Conservation (phyloP, 768 basidiomycete species). For the Suillus alpinus region DNA sequence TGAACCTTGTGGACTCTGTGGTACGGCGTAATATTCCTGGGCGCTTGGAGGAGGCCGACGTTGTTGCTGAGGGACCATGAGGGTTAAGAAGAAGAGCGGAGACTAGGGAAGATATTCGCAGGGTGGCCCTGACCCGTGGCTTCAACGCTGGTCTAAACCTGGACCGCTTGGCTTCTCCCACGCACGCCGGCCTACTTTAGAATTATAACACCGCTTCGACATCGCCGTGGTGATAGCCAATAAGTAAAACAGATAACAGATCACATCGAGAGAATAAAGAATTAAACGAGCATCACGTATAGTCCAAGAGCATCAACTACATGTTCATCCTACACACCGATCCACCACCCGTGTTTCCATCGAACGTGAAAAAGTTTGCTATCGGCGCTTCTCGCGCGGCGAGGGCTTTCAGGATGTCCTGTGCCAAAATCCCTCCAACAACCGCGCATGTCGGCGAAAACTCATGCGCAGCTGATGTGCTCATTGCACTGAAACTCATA, state of each 20-base stretch:
- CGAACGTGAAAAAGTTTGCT: constrained; percentile 88
- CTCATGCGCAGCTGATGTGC: constrained; percentile 72
- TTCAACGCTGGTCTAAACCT: constrained; percentile 16
- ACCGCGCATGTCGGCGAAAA: constrained; percentile 95
- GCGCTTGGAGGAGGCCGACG: constrained; percentile 43
- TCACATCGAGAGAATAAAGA: not conserved
- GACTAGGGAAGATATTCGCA: constrained; percentile 8
- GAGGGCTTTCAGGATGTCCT: constrained; percentile 91
- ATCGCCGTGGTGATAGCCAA: not conserved
- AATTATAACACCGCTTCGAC: not conserved
- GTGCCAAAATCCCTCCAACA: constrained; percentile 90
- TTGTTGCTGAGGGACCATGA: constrained; percentile 31
- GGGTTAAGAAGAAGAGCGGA: constrained; percentile 12
- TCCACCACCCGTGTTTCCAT: constrained; percentile 76
- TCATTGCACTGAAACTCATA: constrained; percentile 49
- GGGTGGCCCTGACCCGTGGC: constrained; percentile 19
- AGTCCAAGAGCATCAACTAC: constrained; percentile 18
- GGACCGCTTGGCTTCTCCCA: constrained; percentile 18
- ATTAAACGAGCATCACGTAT: not conserved
- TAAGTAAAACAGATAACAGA: not conserved
- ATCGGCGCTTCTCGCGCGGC: constrained; percentile 90
- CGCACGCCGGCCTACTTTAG: not conserved
- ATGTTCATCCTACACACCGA: constrained; percentile 59
- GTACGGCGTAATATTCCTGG: constrained; percentile 65
- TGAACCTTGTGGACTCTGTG: constrained; percentile 53